Conservation (phyloP, 148 eudicot species). For the Tetragonia tetragonoides region DNA sequence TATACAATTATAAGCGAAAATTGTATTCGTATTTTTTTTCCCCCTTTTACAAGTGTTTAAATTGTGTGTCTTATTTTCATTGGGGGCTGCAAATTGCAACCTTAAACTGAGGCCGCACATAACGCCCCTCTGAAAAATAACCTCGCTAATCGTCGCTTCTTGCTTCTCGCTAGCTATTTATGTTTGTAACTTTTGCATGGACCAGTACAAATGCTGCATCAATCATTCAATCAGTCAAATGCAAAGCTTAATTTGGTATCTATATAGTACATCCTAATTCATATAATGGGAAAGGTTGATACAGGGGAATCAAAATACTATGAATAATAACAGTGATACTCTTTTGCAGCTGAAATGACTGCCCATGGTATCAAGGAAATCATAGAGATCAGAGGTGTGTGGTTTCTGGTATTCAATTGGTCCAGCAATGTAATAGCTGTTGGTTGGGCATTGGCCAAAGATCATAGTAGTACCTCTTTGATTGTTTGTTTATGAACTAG, state of each 20-base stretch:
- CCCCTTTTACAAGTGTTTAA: too few species aligned
- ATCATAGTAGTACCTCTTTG: too few species aligned
- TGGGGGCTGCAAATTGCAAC: too few species aligned
- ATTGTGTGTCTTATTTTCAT: too few species aligned
- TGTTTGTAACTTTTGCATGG: background rate
- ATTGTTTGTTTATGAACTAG: too few species aligned
- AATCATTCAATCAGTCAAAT: slow-evolving; percentile 19
- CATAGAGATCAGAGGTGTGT: too few species aligned
- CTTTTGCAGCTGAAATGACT: slow-evolving; percentile 5
- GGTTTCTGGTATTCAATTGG: slow-evolving; percentile 18
- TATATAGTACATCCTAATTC: background rate
- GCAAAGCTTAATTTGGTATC: slow-evolving; percentile 1
- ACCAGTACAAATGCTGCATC: background rate
- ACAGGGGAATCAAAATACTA: background rate
- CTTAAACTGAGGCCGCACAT: too few species aligned
- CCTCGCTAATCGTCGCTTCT: too few species aligned
- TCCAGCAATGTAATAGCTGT: background rate
- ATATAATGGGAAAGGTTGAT: background rate
- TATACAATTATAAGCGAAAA: too few species aligned
- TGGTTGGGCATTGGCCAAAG: background rate
- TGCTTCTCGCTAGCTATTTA: background rate
- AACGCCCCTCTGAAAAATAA: too few species aligned
- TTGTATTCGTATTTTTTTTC: too few species aligned
- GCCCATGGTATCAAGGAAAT: slow-evolving; percentile 27
- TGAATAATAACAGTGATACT: background rate